Evolutionary conservation across 148 eudicot genomes (phyloP).

Genomic region (Drosera capensis): DNA sequence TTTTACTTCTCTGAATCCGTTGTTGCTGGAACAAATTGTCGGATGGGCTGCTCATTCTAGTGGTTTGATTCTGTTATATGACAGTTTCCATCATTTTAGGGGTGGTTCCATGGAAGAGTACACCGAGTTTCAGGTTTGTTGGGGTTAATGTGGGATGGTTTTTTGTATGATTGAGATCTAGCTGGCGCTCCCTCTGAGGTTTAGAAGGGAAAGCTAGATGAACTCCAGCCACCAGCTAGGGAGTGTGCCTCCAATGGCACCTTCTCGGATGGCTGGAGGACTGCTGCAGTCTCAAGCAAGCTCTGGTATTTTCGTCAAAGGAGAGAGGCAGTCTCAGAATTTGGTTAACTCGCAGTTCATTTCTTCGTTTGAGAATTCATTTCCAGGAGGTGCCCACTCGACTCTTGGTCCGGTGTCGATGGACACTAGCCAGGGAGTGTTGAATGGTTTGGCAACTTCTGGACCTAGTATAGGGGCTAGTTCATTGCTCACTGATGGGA

Average conservation of each 20-base stretch:
- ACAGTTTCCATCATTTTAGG: too few relatives aligned
- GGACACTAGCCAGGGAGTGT: slow-evolving; percentile 38
- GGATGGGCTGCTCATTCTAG: too few relatives aligned
- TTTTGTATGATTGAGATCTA: too few relatives aligned
- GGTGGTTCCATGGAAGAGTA: too few relatives aligned
- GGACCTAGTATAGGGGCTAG: slow-evolving; percentile 85
- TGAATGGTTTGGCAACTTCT: slow-evolving; percentile 58
- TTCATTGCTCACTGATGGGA: slow-evolving; percentile 82
- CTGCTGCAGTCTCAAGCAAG: slow-evolving; percentile 64
- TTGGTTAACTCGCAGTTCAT: slow-evolving; percentile 57
- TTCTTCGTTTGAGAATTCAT: slow-evolving; percentile 62
- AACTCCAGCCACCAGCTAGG: slow-evolving; percentile 46
- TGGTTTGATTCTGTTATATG: too few relatives aligned
- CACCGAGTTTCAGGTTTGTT: too few relatives aligned
- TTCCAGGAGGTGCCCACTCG: slow-evolving; percentile 39
- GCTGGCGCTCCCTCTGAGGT: too few relatives aligned
- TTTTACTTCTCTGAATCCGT: too few relatives aligned
- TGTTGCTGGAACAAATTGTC: too few relatives aligned
- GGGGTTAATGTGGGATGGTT: too few relatives aligned
- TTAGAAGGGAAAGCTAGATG: slow-evolving; percentile 46
- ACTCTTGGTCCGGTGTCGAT: slow-evolving; percentile 52
- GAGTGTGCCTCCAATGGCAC: slow-evolving; percentile 48
- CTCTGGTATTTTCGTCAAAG: slow-evolving; percentile 83
- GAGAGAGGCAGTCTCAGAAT: slow-evolving; percentile 57
- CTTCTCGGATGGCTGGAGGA: slow-evolving; percentile 70